Evolutionary conservation across 2,329 filamentous ascomycete genomes (phyloP).

Genomic region (Clonostachys rosea): DNA sequence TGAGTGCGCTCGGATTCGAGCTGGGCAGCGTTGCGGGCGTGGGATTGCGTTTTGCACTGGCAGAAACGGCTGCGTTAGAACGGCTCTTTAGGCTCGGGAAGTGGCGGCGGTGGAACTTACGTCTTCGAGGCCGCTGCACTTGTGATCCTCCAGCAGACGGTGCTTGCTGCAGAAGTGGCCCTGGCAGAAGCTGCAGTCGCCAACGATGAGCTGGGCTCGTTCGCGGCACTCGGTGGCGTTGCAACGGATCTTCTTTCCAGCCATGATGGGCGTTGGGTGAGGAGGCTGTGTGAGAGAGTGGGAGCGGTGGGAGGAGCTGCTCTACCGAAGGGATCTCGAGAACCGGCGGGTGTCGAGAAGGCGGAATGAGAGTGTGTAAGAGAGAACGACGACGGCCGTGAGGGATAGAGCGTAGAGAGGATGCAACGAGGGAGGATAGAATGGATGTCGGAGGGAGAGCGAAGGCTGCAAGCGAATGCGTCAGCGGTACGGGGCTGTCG

Average conservation of each 20-base stretch:
- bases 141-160: conserved; percentile 88
- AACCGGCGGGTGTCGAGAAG: not conserved
- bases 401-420: too few relatives aligned
- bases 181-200: conserved; percentile 92
- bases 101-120: conserved; percentile 39
- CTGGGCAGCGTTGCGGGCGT: conserved; percentile 89
- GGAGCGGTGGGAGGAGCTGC: too few relatives aligned
- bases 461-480: too few relatives aligned
- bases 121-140: conserved; percentile 88
- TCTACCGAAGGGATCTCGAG: not conserved
- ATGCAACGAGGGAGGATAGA: too few relatives aligned
- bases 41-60: conserved; percentile 92
- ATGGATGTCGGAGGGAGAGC: too few relatives aligned
- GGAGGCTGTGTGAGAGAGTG: too few relatives aligned
- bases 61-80: conserved; percentile 1
- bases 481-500: too few relatives aligned
- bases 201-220: conserved; percentile 85
- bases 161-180: conserved; percentile 96
- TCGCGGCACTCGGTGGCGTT: conserved; percentile 86
- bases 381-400: too few relatives aligned
- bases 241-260: conserved; percentile 78
- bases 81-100: conserved; percentile 1
- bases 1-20: conserved; percentile 89
- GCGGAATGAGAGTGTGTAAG: not conserved
- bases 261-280: conserved; percentile 37